Conservation (phyloP, 2,329 filamentous ascomycete genomes). For the Sclerotinia subarctica region DNA sequence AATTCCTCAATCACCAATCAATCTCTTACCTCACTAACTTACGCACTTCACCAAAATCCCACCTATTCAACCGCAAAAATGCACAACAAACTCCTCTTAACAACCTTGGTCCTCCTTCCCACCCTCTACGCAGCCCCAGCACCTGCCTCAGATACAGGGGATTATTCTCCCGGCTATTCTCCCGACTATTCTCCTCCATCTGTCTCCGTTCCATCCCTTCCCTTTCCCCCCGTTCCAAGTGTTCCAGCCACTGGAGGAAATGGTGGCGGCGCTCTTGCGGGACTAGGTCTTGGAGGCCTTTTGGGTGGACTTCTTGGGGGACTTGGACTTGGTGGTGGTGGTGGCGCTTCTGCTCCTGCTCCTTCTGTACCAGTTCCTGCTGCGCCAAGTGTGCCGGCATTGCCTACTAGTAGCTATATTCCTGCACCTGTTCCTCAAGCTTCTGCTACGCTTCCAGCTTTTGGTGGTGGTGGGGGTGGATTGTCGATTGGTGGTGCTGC, state of each 20-base stretch:
- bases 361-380: neutral
- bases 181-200: neutral
- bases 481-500: constrained; percentile 4
- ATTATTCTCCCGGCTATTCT: neutral
- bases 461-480: neutral
- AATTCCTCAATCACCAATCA: neutral
- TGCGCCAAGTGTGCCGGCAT: neutral
- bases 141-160: neutral
- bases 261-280: neutral
- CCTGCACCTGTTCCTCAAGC: neutral
- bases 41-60: neutral
- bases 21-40: neutral
- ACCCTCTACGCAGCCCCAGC: neutral
- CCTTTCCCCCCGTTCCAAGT: neutral
- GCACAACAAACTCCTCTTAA: neutral
- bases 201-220: neutral
- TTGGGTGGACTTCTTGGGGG: neutral
- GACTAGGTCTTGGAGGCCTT: neutral
- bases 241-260: neutral
- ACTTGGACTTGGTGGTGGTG: neutral
- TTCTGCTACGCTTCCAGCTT: neutral
- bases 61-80: neutral
- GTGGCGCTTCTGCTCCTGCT: neutral
- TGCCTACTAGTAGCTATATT: neutral
- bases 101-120: neutral